Percentiles rank a stretch among this genome's conserved stretches.
Conservation (phyloP, 2,329 filamentous ascomycete genomes). For the Colletotrichum lindemuthianum region DNA sequence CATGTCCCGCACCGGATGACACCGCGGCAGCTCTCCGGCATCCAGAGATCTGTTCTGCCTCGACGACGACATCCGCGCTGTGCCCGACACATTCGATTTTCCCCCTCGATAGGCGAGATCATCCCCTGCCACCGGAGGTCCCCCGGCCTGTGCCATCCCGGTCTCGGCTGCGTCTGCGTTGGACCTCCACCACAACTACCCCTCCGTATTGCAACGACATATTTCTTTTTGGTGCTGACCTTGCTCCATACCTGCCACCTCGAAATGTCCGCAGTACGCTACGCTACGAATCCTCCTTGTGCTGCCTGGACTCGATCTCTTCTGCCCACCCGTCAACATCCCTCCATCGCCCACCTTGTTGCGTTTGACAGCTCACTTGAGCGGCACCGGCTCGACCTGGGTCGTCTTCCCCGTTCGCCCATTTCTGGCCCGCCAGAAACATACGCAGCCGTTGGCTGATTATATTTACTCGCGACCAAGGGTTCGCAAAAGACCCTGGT, state of each 20-base stretch:
- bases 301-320: too few relatives aligned
- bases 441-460: constrained; percentile 11
- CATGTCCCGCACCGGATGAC: constrained; percentile 3
- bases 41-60: constrained; percentile 1
- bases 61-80: not conserved
- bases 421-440: not conserved
- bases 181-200: constrained; percentile 9
- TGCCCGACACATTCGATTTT: not conserved
- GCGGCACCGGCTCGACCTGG: constrained; percentile 8
- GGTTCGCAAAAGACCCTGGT: not conserved
- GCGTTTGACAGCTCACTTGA: constrained; percentile 23
- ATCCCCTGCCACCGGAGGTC: constrained; percentile 12
- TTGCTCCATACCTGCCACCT: not conserved
- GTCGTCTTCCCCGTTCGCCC: constrained; percentile 8
- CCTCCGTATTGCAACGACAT: constrained; percentile 11
- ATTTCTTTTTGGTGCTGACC: constrained; percentile 26
- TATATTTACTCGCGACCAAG: not conserved
- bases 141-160: constrained; percentile 13
- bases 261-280: not conserved
- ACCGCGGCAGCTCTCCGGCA: constrained; percentile 10
- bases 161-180: not conserved
- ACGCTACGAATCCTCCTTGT: not conserved
- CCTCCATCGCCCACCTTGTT: constrained; percentile 1
- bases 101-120: constrained; percentile 24
- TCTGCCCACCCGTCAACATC: not conserved